Percentiles rank a stretch among this genome's conserved stretches.
Conservation (phyloP, 148 eudicot species). For the Simmondsia chinensis region DNA sequence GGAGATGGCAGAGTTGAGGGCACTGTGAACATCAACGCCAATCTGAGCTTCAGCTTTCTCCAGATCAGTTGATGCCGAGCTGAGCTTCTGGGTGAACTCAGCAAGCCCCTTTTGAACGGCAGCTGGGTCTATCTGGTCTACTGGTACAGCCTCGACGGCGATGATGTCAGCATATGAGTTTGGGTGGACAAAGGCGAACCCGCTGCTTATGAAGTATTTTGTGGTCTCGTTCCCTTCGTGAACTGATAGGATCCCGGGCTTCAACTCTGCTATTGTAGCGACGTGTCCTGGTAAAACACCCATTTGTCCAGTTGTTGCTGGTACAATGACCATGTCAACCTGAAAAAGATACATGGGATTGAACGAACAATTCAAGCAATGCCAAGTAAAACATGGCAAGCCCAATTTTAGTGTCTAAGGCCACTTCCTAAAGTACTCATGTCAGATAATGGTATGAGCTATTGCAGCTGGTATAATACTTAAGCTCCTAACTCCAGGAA, state of each 20-base stretch:
- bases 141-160: constrained; percentile 80
- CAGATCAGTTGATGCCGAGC: constrained; percentile 67
- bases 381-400: not conserved
- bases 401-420: not conserved
- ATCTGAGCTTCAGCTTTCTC: constrained; percentile 95
- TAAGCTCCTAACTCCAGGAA: too few species aligned
- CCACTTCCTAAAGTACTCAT: not conserved
- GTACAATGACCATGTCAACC: constrained; percentile 82
- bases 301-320: constrained; percentile 78
- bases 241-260: constrained; percentile 64
- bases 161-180: constrained; percentile 68
- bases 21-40: constrained; percentile 78
- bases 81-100: constrained; percentile 76
- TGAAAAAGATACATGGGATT: constrained; percentile 21
- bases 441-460: too few species aligned
- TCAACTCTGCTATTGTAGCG: constrained; percentile 62
- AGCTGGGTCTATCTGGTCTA: constrained; percentile 64
- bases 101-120: constrained; percentile 71
- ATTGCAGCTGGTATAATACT: too few species aligned
- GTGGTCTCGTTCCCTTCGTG: constrained; percentile 60
- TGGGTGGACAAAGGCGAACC: constrained; percentile 69
- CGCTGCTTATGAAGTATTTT: constrained; percentile 70
- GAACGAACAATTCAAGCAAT: not conserved
- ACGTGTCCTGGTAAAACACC: constrained; percentile 80
- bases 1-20: constrained; percentile 58